phyloP scores from a whole-genome alignment of 192 early-diverging fungal species.

The Coemansia sp. region DNA sequence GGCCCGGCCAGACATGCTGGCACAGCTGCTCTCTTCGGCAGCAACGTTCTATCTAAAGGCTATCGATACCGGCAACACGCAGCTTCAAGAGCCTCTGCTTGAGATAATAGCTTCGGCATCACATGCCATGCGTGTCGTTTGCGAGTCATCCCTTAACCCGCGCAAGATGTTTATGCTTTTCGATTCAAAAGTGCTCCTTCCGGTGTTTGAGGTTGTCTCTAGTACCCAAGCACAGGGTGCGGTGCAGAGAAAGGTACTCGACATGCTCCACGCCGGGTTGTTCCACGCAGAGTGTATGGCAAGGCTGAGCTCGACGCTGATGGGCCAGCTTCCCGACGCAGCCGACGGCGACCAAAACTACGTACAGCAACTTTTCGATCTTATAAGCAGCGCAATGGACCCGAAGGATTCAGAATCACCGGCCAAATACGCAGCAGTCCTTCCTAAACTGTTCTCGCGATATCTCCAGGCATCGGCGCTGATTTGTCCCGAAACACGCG shows the following conservation, averaged over 20 bases:
- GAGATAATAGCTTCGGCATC: slow-evolving; percentile 11
- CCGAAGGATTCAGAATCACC: slow-evolving; percentile 6
- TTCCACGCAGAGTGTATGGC: slow-evolving; percentile 37
- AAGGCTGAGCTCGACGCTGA: slow-evolving; percentile 14
- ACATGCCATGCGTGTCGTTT: slow-evolving; percentile 24
- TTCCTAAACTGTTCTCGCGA: slow-evolving; percentile 30
- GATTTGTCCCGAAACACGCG: slow-evolving; percentile 36
- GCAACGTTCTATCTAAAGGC: slow-evolving; percentile 11
- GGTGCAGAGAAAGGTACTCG: slow-evolving; percentile 11
- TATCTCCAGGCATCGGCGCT: slow-evolving; percentile 38
- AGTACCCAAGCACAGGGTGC: neutral
- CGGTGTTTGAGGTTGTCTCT: slow-evolving; percentile 16
- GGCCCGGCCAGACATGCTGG: slow-evolving; percentile 33
- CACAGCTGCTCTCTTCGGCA: slow-evolving; percentile 15
- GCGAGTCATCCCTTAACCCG: slow-evolving; percentile 36
- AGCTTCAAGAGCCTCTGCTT: slow-evolving; percentile 12
- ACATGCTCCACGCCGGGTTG: slow-evolving; percentile 37
- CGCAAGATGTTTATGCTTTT: slow-evolving; percentile 36
- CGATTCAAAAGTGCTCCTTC: slow-evolving; percentile 25
- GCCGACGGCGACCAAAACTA: slow-evolving; percentile 22
- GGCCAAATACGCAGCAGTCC: slow-evolving; percentile 19
- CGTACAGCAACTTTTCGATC: slow-evolving; percentile 13
- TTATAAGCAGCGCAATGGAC: slow-evolving; percentile 9
- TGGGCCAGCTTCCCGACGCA: slow-evolving; percentile 1
- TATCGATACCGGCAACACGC: neutral